These are phyloP conservation scores for Paxillus rubicundulus DNA, from an alignment of 768 basidiomycete genomes.

Conservation along the genomic window DNA sequence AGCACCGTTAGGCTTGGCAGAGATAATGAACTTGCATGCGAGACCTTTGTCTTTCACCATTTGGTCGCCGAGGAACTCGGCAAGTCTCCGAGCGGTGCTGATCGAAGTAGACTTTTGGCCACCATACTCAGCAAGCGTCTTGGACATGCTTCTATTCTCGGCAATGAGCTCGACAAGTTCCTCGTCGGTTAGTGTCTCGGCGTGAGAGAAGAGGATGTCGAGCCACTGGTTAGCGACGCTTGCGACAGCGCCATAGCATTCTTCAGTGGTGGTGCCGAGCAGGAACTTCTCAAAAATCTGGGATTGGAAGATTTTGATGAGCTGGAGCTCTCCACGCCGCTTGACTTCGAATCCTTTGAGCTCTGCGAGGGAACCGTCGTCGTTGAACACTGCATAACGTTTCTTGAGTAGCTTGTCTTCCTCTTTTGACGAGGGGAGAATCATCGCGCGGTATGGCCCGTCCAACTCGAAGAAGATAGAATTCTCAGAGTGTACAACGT, in stretches of 20 bases:
- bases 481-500: constrained; percentile 88
- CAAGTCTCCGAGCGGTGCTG: constrained; percentile 89
- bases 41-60: constrained; percentile 99
- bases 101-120: constrained; percentile 98
- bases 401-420: constrained; percentile 99
- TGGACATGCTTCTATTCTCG: constrained; percentile 97
- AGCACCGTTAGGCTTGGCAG: constrained; percentile 85
- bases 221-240: constrained; percentile 95
- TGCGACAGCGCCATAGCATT: constrained; percentile 94
- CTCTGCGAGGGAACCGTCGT: constrained; percentile 96
- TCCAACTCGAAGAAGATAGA: constrained; percentile 99
- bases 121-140: constrained; percentile 92
- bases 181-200: constrained; percentile 80
- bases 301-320: constrained; percentile 99
- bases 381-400: constrained; percentile 98
- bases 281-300: constrained; percentile 98
- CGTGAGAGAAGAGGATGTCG: constrained; percentile 87
- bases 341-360: constrained; percentile 99
- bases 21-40: constrained; percentile 98
- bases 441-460: constrained; percentile 99
- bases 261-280: constrained; percentile 87
- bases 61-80: constrained; percentile 94
- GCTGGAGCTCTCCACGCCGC: constrained; percentile 92
- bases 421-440: constrained; percentile 97
- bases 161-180: constrained; percentile 98